Percentiles rank a stretch among this genome's conserved stretches.
Conservation (phyloP, 345 rosid genomes). For the Cochlearia excelsa region DNA sequence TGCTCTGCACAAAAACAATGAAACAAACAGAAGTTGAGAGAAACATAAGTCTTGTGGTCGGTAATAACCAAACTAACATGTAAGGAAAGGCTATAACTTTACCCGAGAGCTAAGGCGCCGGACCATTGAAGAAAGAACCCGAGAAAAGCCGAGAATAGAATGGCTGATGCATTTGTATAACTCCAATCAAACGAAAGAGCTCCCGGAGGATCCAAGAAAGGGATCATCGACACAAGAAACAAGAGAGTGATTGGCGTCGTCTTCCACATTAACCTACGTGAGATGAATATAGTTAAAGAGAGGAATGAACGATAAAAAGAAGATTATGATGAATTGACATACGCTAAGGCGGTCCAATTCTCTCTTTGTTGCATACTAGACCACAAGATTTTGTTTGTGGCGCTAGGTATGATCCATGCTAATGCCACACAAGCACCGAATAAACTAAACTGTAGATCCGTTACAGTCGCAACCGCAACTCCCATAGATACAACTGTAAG, state of each 20-base stretch:
- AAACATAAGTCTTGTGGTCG: too few species aligned
- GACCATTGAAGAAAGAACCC: slow-evolving; percentile 99
- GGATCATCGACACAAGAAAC: slow-evolving; percentile 77
- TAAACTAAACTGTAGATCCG: slow-evolving; percentile 80
- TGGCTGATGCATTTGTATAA: slow-evolving; percentile 50
- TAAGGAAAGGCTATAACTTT: slow-evolving; percentile 16
- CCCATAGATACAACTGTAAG: slow-evolving; percentile 80
- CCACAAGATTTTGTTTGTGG: slow-evolving; percentile 93
- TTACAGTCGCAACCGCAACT: slow-evolving; percentile 91
- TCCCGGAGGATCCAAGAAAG: slow-evolving; percentile 90
- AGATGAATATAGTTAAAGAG: background rate
- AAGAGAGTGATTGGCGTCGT: slow-evolving; percentile 87
- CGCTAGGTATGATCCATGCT: slow-evolving; percentile 96
- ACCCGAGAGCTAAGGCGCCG: slow-evolving; percentile 97
- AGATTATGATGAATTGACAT: slow-evolving; percentile 30
- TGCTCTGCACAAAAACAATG: slow-evolving; percentile 21
- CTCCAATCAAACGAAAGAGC: slow-evolving; percentile 73
- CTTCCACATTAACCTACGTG: slow-evolving; percentile 92
- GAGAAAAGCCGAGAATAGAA: slow-evolving; percentile 71
- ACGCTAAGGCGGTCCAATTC: slow-evolving; percentile 94
- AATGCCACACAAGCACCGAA: slow-evolving; percentile 90
- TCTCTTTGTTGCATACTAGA: slow-evolving; percentile 86
- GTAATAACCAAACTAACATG: background rate
- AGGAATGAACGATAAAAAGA: slow-evolving; percentile 4
- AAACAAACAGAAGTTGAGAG: background rate